Evolutionary conservation across 805 yeast genomes (phyloP).

Genomic region (Metschnikowia picachoensis): DNA sequence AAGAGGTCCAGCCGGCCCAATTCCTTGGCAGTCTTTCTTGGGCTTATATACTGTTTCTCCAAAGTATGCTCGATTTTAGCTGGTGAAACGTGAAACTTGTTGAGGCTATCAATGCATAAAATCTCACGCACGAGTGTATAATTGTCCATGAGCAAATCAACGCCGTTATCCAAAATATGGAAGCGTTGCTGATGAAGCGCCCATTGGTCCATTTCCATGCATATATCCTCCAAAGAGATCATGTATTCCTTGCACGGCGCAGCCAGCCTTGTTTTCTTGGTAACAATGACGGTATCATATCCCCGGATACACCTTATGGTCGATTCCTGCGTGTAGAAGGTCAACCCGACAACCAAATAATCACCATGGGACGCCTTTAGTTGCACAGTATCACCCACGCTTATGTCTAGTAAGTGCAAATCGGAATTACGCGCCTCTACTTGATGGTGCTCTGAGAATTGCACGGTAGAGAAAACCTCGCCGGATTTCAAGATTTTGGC

Average conservation of each 20-base stretch:
- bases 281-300: conserved; percentile 45
- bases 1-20: conserved; percentile 6
- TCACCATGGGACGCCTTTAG: conserved; percentile 26
- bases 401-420: conserved; percentile 47
- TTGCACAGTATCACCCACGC: conserved; percentile 53
- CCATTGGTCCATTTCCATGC: conserved; percentile 41
- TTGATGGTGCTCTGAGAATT: conserved; percentile 31
- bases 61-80: not conserved
- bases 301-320: conserved; percentile 56
- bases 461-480: conserved; percentile 29
- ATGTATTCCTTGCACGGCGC: conserved; percentile 16
- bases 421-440: conserved; percentile 32
- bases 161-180: conserved; percentile 19
- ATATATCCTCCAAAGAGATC: conserved; percentile 30
- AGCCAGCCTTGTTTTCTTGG: conserved; percentile 18
- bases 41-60: conserved; percentile 2
- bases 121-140: conserved; percentile 8
- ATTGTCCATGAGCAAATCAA: conserved; percentile 19
- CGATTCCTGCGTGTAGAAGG: conserved; percentile 19
- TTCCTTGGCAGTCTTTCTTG: conserved; percentile 2
- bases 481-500: conserved; percentile 37
- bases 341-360: conserved; percentile 47
- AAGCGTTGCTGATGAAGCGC: conserved; percentile 33
- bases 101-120: not conserved
- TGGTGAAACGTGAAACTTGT: not conserved